These are phyloP conservation scores for Penicillium digitatum DNA, from an alignment of 2,329 filamentous ascomycete genomes.

Conservation along the genomic window DNA sequence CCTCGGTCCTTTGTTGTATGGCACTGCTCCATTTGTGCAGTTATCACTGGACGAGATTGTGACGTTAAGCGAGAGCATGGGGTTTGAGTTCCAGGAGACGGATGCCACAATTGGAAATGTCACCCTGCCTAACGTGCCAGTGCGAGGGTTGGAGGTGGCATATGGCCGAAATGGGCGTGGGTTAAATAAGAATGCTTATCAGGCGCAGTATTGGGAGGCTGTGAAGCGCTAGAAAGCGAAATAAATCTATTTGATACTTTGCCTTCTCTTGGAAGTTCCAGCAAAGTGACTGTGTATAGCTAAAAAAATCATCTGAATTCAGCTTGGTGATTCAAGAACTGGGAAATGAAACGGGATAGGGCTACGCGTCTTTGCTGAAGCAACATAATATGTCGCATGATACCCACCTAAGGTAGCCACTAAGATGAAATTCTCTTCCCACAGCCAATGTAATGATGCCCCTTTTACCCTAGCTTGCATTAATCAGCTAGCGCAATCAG, in stretches of 20 bases:
- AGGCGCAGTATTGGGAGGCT: conserved; percentile 55
- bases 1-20: conserved; percentile 55
- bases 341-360: background rate
- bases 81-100: conserved; percentile 51
- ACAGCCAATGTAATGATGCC: background rate
- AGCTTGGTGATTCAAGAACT: background rate
- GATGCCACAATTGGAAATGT: conserved; percentile 41
- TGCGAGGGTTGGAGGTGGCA: conserved; percentile 48
- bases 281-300: background rate
- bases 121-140: conserved; percentile 41
- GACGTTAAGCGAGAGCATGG: conserved; percentile 47
- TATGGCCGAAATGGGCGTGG: conserved; percentile 53
- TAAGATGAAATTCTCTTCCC: background rate
- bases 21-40: conserved; percentile 53
- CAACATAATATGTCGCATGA: background rate
- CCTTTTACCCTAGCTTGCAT: background rate
- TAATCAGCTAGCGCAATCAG: background rate
- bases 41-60: conserved; percentile 54
- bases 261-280: background rate
- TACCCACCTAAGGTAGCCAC: background rate
- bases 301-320: background rate
- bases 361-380: too few species aligned
- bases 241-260: too few species aligned
- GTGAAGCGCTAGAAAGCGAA: background rate
- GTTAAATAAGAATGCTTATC: conserved; percentile 52